Evolutionary conservation across 2,329 filamentous ascomycete genomes (phyloP), one percentile per base, ranked within the genome.

Genomic region (Chalaropsis ovoidea): DNA sequence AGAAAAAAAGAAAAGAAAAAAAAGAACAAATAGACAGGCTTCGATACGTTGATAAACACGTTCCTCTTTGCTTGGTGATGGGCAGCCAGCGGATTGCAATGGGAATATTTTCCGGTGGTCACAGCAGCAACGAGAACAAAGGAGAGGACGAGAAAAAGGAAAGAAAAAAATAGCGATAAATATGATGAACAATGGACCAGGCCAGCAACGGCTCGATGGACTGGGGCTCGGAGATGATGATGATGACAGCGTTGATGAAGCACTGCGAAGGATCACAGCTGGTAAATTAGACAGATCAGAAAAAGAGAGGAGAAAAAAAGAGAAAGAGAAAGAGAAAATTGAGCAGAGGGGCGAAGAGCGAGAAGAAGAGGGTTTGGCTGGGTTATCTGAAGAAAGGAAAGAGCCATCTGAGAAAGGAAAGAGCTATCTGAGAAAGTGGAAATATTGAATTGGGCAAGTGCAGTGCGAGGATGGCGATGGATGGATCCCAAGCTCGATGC

Each of bases 91-190:
- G 43, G 31, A 31, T 58, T 58, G 24, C 17, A 6, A 31, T 17
- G 52, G 52, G 19, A 58, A 58, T 58, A 58, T 31, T 58, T 35
- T 35, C 52, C 52, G 52, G n/a, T n/a, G 27, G 27, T 35, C 43
- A 47, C 43, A 35, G 52, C 35, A 39, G 52, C 52, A 58, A 58
- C 52, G n/a, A 47, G 17, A 35, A 58, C 52, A 58, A 58, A 58
- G 52, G 52, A 58, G 52, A 58, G 13, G 27, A 31, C 15, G 13
- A n/a, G 52, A 58, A 58, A 58, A 58, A 58, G 17, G 17, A 58
- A 58, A 31, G 35, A 54, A n/a, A 58, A n/a, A 58, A 58, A 35
- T n/a, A 58, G 52, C 15, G 52, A 58, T 58, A 58, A 58, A 58
- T 58, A 58, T 35, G 52, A 35, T 35, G 27, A n/a, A 58, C 24